A percentile compares a stretch with the other conserved stretches of the same genome.
Conservation (phyloP, 805 yeast species). For the Suhomyces prunicola region DNA sequence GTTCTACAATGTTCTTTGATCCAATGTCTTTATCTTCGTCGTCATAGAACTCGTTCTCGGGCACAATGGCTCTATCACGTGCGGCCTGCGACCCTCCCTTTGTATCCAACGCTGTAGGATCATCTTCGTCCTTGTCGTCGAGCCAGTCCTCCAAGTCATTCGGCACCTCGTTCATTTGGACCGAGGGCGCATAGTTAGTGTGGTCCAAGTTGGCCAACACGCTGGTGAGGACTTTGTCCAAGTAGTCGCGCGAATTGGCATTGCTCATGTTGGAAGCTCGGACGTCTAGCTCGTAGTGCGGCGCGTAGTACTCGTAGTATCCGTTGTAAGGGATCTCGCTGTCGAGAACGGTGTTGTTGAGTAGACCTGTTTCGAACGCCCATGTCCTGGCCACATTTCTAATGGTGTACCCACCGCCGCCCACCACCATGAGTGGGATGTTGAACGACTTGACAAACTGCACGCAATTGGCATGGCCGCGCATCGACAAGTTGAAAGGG, state of each 20-base stretch:
- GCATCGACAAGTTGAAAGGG: constrained; percentile 26
- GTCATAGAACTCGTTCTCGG: constrained; percentile 24
- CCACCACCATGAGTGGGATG: constrained; percentile 26
- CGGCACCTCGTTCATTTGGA: constrained; percentile 27
- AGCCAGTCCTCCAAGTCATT: constrained; percentile 22
- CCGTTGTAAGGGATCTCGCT: constrained; percentile 26
- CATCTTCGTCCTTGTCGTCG: constrained; percentile 26
- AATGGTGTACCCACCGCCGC: constrained; percentile 30
- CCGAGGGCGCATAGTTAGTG: constrained; percentile 27
- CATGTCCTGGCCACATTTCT: constrained; percentile 27
- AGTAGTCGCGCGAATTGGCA: constrained; percentile 25
- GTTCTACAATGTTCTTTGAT: constrained; percentile 24
- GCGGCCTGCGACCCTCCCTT: constrained; percentile 27
- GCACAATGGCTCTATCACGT: constrained; percentile 21
- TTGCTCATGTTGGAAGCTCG: constrained; percentile 27
- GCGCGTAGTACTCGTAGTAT: constrained; percentile 30
- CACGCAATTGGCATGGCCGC: constrained; percentile 28
- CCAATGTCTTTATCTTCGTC: constrained; percentile 18
- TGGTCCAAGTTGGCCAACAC: constrained; percentile 24
- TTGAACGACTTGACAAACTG: constrained; percentile 23
- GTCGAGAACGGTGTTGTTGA: constrained; percentile 21
- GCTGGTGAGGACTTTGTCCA: constrained; percentile 23
- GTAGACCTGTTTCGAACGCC: constrained; percentile 26
- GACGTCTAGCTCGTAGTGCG: constrained; percentile 26
- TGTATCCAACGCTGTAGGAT: constrained; percentile 21